Conservation (phyloP, 2,329 filamentous ascomycete species). For the Alternaria arbusti region DNA sequence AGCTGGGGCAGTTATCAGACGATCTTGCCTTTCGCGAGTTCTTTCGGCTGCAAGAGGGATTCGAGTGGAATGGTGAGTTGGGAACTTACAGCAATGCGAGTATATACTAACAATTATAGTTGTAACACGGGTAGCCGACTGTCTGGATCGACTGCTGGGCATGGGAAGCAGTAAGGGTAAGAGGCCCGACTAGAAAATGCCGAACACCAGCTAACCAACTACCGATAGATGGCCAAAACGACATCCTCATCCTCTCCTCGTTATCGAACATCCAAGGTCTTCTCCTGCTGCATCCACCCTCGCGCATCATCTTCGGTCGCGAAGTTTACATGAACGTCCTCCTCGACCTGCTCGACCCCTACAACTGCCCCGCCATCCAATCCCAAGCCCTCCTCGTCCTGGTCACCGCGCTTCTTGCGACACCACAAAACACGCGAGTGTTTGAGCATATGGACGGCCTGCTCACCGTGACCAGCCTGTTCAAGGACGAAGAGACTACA, state of each 20-base stretch:
- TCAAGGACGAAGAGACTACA: constrained; percentile 85
- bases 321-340: constrained; percentile 97
- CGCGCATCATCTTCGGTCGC: constrained; percentile 82
- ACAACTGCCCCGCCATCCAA: constrained; percentile 88
- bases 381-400: constrained; percentile 88
- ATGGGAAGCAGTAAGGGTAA: constrained; percentile 65
- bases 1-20: constrained; percentile 71
- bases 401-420: constrained; percentile 85
- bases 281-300: constrained; percentile 87
- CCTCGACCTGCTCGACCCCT: constrained; percentile 90
- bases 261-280: constrained; percentile 89
- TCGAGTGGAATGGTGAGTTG: constrained; percentile 84
- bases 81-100: background rate
- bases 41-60: constrained; percentile 94
- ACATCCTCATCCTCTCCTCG: constrained; percentile 85
- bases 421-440: constrained; percentile 84
- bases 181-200: background rate
- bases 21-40: constrained; percentile 95
- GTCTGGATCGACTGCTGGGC: constrained; percentile 83
- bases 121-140: constrained; percentile 81
- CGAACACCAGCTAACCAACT: background rate
- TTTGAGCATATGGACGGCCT: constrained; percentile 94
- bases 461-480: constrained; percentile 87
- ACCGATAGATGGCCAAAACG: constrained; percentile 73
- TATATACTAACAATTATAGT: constrained; percentile 56